Conservation (phyloP, 2,329 filamentous ascomycete species). For the Colletotrichum cuscutae region DNA sequence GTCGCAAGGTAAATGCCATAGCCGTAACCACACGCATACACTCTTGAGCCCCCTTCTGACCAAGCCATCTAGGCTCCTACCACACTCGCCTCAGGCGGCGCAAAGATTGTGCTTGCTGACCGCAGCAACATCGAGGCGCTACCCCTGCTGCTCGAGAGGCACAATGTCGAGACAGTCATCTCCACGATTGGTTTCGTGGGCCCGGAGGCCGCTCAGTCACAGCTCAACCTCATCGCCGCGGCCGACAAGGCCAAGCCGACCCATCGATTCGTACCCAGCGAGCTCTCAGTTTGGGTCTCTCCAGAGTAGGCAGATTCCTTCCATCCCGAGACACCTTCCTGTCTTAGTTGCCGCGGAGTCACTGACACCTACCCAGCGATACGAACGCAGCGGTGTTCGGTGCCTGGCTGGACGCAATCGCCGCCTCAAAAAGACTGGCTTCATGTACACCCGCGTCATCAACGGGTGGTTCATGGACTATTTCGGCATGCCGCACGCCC, state of each 20-base stretch:
- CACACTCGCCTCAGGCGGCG: constrained; percentile 1
- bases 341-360: too few species aligned
- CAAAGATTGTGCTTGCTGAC: constrained; percentile 39
- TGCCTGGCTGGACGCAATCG: not conserved
- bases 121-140: constrained; percentile 37
- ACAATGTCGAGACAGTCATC: constrained; percentile 56
- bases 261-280: constrained; percentile 54
- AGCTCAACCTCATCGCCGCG: constrained; percentile 54
- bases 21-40: too few species aligned
- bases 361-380: too few species aligned
- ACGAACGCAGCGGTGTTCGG: too few species aligned
- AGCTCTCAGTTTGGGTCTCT: constrained; percentile 41
- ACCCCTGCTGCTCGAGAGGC: constrained; percentile 37
- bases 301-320: not conserved
- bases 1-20: not conserved
- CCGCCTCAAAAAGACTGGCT: constrained; percentile 40
- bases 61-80: not conserved
- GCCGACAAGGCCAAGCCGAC: constrained; percentile 49
- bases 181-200: constrained; percentile 48
- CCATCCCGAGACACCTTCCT: too few species aligned
- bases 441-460: constrained; percentile 50
- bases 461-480: constrained; percentile 59
- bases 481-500: constrained; percentile 50
- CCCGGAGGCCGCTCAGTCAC: constrained; percentile 26
- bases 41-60: too few species aligned